Evolutionary conservation across 495 filamentous ascomycete genomes (phyloP).

Genomic region (Durotheca rogersii): DNA sequence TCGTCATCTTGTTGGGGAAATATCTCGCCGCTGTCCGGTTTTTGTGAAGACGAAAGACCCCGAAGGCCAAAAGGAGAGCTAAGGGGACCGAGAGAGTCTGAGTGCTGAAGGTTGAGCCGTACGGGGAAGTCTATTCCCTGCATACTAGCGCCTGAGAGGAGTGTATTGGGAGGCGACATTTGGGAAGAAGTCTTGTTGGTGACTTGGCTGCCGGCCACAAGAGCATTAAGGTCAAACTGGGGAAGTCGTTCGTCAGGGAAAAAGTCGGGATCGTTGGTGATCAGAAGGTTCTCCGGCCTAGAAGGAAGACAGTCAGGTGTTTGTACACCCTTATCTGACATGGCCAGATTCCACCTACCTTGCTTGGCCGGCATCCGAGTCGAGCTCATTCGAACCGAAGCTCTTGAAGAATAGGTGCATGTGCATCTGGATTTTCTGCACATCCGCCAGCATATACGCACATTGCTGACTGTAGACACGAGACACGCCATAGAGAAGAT

Average conservation of each 20-base stretch:
- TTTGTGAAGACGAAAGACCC: constrained; percentile 29
- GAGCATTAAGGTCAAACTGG: constrained; percentile 55
- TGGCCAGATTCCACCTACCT: constrained; percentile 52
- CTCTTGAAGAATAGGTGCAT: constrained; percentile 65
- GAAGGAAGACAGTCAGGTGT: background rate
- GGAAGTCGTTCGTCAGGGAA: constrained; percentile 65
- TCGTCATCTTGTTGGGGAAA: constrained; percentile 33
- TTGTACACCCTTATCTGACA: background rate
- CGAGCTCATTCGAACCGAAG: constrained; percentile 53
- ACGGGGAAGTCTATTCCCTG: constrained; percentile 16
- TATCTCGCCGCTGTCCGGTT: constrained; percentile 22
- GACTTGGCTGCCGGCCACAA: constrained; percentile 38
- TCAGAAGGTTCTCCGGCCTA: constrained; percentile 76
- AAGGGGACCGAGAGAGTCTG: constrained; percentile 11
- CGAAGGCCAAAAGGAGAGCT: constrained; percentile 27
- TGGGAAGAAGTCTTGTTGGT: constrained; percentile 51
- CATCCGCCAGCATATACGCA: constrained; percentile 78
- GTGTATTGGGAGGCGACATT: constrained; percentile 37
- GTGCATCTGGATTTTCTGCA: constrained; percentile 70
- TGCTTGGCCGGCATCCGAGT: constrained; percentile 68
- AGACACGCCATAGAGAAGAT: constrained; percentile 81
- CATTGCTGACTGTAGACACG: constrained; percentile 86
- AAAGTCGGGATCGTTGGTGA: constrained; percentile 86
- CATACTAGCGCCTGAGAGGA: constrained; percentile 12
- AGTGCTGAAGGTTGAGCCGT: constrained; percentile 21